Evolutionary conservation across 495 filamentous ascomycete species (phyloP).

Genomic region (Aspergillus leporis): DNA sequence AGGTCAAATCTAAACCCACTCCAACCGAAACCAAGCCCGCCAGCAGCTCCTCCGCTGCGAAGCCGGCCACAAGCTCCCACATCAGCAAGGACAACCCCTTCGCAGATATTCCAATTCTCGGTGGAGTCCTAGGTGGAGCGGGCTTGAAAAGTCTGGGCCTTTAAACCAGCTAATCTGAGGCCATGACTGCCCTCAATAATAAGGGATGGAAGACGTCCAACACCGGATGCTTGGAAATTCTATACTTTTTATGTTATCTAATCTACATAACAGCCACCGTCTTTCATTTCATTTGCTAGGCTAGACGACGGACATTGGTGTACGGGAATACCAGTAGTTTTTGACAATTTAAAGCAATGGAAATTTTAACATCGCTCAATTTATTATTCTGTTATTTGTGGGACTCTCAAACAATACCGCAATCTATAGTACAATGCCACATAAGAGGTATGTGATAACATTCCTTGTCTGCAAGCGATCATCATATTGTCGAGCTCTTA

Average conservation of each 20-base stretch:
- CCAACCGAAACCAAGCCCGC: conserved; percentile 20
- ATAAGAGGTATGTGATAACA: not conserved
- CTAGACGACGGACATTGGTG: no score
- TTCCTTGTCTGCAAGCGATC: not conserved
- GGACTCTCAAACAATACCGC: no score
- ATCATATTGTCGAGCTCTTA: no score
- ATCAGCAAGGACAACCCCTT: conserved; percentile 25
- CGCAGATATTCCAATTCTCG: conserved; percentile 34
- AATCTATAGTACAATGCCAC: not conserved
- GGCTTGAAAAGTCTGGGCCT: conserved; percentile 8
- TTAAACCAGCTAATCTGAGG: not conserved
- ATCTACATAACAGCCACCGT: no score
- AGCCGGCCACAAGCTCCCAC: conserved; percentile 5
- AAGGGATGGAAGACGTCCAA: not conserved
- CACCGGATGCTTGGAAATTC: no score
- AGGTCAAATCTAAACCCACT: conserved; percentile 14
- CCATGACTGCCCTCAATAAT: not conserved
- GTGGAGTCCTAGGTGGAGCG: conserved; percentile 29
- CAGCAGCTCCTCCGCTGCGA: conserved; percentile 16
- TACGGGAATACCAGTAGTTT: no score
- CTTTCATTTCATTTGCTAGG: no score
- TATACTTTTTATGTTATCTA: no score
- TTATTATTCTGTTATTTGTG: no score
- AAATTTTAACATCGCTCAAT: no score
- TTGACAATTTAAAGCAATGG: no score